Conservation (phyloP, 2,329 filamentous ascomycete genomes). For the Colletotrichum noveboracense region DNA sequence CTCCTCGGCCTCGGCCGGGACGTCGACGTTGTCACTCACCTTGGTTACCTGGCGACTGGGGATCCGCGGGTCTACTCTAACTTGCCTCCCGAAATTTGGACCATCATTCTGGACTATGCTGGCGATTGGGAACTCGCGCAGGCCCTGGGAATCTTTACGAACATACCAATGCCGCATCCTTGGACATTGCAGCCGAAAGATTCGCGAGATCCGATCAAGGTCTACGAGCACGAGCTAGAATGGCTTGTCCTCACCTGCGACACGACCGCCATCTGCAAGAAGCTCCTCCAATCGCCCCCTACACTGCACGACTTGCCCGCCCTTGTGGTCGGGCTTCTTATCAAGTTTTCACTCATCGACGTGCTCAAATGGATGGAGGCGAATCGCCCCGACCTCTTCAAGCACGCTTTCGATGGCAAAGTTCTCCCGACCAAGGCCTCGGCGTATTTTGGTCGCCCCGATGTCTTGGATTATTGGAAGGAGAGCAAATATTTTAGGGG, state of each 20-base stretch:
- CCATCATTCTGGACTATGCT: conserved; percentile 82
- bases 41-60: conserved; percentile 37
- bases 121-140: conserved; percentile 91
- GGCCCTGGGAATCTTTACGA: conserved; percentile 81
- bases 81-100: conserved; percentile 88
- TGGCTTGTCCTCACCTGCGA: conserved; percentile 81
- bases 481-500: conserved; percentile 82
- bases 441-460: conserved; percentile 81
- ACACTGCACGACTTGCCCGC: conserved; percentile 76
- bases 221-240: conserved; percentile 80
- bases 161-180: conserved; percentile 71
- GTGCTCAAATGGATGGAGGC: conserved; percentile 73
- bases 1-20: conserved; percentile 76
- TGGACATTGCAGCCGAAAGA: conserved; percentile 69
- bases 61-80: conserved; percentile 42
- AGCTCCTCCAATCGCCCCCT: conserved; percentile 74
- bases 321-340: conserved; percentile 84
- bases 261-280: conserved; percentile 73
- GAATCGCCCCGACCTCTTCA: conserved; percentile 65
- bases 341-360: conserved; percentile 85
- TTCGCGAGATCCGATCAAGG: conserved; percentile 68
- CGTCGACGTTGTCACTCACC: conserved; percentile 59
- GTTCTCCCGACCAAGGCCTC: conserved; percentile 89
- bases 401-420: conserved; percentile 81
- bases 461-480: conserved; percentile 91